Base-by-base conservation (phyloP, 225 moss, liverwort and hornwort species). In the Anthoceros angustus region DNA sequence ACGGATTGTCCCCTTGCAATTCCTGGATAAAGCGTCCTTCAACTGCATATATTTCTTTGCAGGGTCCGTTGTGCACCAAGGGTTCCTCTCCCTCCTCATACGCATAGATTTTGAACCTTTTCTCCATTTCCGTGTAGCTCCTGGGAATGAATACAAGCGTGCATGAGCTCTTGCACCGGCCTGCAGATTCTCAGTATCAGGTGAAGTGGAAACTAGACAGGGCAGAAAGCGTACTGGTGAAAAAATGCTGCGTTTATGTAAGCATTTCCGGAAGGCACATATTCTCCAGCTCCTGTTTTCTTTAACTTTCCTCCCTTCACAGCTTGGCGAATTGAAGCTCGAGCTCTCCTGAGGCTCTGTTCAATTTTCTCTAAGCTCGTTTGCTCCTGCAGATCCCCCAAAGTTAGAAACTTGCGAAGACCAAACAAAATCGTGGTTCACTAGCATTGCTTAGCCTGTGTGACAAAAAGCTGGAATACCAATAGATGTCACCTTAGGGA, bases 11-110 rank as follows among this genome's bases (percentile, higher is more conserved):
- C 20, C 75, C 88, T 66, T 88, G 86, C 25, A 95, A 77, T 76
- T 95, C 95, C 64, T 95, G 90, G 63, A 95, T 95, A 74, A 95
- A 95, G 12, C 95, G 71, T 61, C 95, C 95, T 26, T 95, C 95
- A 5, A 95, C 75, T 26, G 95, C 84, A 9, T 95, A 95, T 20
- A 95, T 95, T 70, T 95, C 91, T 55, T 95, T 95, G 49, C 95
- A 95, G 0, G 95, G 95, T 18, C 95, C 95, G 14, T 82, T 88
- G 65, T 95, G 95, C 65, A 91, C 91, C 26, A 95, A 72, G 1
- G 95, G 95, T 69, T 86, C 91, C 74, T 95, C 95, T 15, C 95
- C 95, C 62, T 95, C 91, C 0, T 70, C 49, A 66, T 95, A 95
- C n/a, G 78, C 85, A 39, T 76, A 95, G 14, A 95, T 41, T 69